Evolutionary conservation across 2,329 filamentous ascomycete species (phyloP), one percentile per base, ranked within the genome.

Genomic region (Zasmidium angulare): DNA sequence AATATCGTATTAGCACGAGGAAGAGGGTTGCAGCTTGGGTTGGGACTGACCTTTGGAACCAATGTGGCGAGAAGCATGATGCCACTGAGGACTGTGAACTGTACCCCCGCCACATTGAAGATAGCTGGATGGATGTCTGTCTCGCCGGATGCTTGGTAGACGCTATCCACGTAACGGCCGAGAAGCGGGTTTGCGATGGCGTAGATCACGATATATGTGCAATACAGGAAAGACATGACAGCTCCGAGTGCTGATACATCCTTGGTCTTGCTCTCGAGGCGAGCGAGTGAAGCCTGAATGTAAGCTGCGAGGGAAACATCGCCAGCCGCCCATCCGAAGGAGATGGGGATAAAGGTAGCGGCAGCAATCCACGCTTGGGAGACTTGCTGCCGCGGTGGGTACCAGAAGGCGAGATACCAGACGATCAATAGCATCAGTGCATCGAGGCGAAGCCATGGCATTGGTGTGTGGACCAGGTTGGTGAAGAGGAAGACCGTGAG

Each of bases 181-280:
- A 58, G 50, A 14, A 58, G 17, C 10, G 49, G 50, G 50, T 53
- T 58, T 1, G 36, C 17, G 43, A 58, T 53, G 12, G 55, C 50
- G 23, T 58, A 58, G 11, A 58, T 46, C 14, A 58, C 55, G 26
- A 58, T 58, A 19, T 58, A 58, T 10, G 55, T 58, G 55, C 55
- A 58, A n/a, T 58, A 58, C 20, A 58, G 40, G 40, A 58, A 58
- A 6, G 49, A 53, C 55, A 58, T 58, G 40, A 58, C 55, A n/a
- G 49, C 50, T 29, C 55, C 55, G 19, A 58, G 55, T n/a, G 55
- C 55, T 17, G 49, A 53, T 49, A 58, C 55, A 22, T 58, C 55
- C 26, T 53, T 58, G 29, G 55, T 58, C 36, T 36, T 53, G 50
- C 43, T 58, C 26, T 58, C 55, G 10, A 58, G 12, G 20, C 55